Base-by-base conservation (phyloP, 2,329 filamentous ascomycete species). In the Fusarium caatingaense region DNA sequence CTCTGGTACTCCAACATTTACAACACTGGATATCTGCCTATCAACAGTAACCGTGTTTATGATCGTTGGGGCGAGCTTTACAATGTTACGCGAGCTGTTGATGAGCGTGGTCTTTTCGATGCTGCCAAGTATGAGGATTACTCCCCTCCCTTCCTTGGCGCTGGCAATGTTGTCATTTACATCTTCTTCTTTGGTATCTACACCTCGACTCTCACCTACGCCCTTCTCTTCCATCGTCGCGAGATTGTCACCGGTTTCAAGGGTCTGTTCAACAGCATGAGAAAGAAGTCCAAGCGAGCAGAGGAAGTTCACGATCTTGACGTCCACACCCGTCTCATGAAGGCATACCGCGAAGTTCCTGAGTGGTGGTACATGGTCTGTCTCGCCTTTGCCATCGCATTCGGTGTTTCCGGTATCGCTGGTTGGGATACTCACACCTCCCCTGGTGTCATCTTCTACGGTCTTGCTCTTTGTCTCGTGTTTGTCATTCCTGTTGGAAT, bases 1-100 rank as follows among this genome's bases (percentile, higher is more conserved):
- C 74, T 91, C 11, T 90, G 88, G 79, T 92, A 87, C 76, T 84
- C 80, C 46, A 88, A 88, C 56, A 78, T 85, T 3, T 91, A 85
- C 79, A 86, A 87, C 76, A 85, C 84, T 13, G 82, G 84, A 54
- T 89, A 87, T 68, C 77, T 86, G 27, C 83, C 83, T 30, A 84
- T 87, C 78, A 86, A 84, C 78, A 83, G 81, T 21, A 86, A 86
- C 76, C 78, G 80, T 15, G 81, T 86, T 25, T 87, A 79, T 65
- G 84, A 87, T 65, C 84, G 85, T 71, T 83, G 80, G 28, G 85
- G 81, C 18, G 53, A 76, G 5, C 72, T 80, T 7, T 87, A 87
- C 78, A 84, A 86, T 56, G 82, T 86, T 32, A 80, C 79, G 20
- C 72, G 71, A 3, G 80, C 81, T 13, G 78, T 84, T 56, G 78